phyloP scores from a whole-genome alignment of 768 basidiomycete genomes.

The Lentinula guzmanii region DNA sequence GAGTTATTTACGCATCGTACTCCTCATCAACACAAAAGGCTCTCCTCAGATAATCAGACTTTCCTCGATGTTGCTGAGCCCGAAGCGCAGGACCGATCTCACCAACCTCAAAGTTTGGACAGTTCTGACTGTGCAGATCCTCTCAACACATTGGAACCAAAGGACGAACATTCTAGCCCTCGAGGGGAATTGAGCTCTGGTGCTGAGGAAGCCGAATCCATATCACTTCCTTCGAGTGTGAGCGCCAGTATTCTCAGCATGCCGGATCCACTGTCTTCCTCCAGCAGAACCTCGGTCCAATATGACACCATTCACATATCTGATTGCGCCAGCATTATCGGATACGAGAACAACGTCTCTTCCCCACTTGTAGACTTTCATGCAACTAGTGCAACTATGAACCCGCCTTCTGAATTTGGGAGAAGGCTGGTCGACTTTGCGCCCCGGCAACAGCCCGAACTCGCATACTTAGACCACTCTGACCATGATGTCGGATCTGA shows the following conservation, averaged over 20 bases:
- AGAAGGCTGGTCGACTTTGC: background rate
- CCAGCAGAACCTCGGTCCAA: background rate
- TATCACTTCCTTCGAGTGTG: background rate
- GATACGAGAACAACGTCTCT: background rate
- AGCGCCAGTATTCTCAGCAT: slow-evolving; percentile 6
- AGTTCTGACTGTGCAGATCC: background rate
- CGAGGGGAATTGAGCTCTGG: background rate
- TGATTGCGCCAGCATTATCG: background rate
- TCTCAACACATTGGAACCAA: background rate
- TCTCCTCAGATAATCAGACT: background rate
- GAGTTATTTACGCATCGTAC: background rate
- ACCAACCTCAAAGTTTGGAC: background rate
- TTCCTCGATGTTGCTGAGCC: background rate
- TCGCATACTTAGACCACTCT: background rate
- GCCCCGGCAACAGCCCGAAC: background rate
- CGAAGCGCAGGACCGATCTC: background rate
- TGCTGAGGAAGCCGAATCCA: background rate
- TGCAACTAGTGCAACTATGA: background rate
- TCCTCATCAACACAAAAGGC: background rate
- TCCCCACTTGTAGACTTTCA: background rate
- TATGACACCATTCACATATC: background rate
- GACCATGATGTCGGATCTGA: background rate
- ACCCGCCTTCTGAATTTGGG: background rate
- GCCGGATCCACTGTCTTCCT: slow-evolving; percentile 5
- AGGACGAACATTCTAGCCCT: background rate